Conservation (phyloP, 495 filamentous ascomycete species). For the Aspergillus olivimuriae region DNA sequence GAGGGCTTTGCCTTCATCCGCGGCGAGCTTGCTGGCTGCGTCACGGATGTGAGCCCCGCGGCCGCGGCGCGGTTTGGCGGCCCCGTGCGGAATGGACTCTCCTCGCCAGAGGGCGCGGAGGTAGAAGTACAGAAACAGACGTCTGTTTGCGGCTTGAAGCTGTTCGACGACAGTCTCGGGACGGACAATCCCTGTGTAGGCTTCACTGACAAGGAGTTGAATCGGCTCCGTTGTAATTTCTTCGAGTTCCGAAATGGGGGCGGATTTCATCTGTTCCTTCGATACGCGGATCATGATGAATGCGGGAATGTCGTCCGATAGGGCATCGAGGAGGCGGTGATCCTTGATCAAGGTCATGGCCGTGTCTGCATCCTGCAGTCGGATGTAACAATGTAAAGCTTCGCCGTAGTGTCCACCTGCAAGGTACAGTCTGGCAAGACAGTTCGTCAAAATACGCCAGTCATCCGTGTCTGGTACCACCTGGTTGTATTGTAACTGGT, state of each 20-base stretch:
- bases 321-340: conserved; percentile 74
- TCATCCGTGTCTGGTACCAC: conserved; percentile 67
- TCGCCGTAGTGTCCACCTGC: conserved; percentile 72
- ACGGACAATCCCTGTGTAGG: conserved; percentile 76
- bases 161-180: conserved; percentile 73
- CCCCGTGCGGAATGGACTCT: conserved; percentile 43
- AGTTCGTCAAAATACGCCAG: conserved; percentile 78
- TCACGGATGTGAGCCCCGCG: conserved; percentile 32
- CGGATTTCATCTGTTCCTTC: conserved; percentile 59
- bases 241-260: conserved; percentile 64
- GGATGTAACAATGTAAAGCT: conserved; percentile 82
- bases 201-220: conserved; percentile 81
- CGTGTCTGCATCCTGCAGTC: conserved; percentile 81
- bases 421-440: conserved; percentile 76
- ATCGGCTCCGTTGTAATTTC: conserved; percentile 74
- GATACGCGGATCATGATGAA: conserved; percentile 83
- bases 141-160: conserved; percentile 46
- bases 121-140: conserved; percentile 88
- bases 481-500: conserved; percentile 62
- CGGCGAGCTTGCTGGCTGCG: conserved; percentile 40
- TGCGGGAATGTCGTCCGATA: conserved; percentile 81
- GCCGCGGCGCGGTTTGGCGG: conserved; percentile 32
- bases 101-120: conserved; percentile 78
- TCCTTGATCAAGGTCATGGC: conserved; percentile 80
- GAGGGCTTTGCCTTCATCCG: conserved; percentile 62